phyloP scores from a whole-genome alignment of 2,329 filamentous ascomycete species.

The Talaromyces verruculosus region DNA sequence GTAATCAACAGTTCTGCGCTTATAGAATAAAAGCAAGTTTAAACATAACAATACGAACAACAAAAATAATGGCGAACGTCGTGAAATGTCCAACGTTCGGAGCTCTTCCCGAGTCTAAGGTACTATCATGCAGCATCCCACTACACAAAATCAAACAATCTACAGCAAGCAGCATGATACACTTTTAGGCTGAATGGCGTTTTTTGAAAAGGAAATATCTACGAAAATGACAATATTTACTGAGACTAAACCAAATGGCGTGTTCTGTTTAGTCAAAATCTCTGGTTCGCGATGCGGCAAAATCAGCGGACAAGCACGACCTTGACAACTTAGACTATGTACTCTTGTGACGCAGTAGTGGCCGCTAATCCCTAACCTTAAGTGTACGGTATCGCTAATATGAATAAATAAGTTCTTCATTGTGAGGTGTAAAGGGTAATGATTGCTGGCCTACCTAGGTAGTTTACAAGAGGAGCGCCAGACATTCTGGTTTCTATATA shows the following conservation, averaged over 20 bases:
- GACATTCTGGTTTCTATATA: background rate
- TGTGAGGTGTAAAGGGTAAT: background rate
- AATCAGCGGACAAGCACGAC: background rate
- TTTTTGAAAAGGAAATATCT: background rate
- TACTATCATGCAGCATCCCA: background rate
- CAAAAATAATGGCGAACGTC: background rate
- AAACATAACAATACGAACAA: background rate
- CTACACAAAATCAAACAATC: constrained; percentile 10
- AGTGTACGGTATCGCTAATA: background rate
- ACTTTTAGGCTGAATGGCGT: constrained; percentile 13
- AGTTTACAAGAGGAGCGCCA: background rate
- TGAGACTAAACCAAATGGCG: background rate
- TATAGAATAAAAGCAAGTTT: background rate
- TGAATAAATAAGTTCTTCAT: background rate
- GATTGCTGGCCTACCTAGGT: background rate
- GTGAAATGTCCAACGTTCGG: background rate
- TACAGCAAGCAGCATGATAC: background rate
- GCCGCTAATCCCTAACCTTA: background rate
- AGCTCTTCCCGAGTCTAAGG: background rate
- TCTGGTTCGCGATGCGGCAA: background rate
- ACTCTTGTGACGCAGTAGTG: background rate
- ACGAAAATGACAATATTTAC: background rate
- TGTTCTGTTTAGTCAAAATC: background rate
- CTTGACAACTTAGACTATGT: background rate
- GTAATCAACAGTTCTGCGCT: background rate